Evolutionary conservation across 208 protist genomes (phyloP).

Genomic region (Leishmania tropica): DNA sequence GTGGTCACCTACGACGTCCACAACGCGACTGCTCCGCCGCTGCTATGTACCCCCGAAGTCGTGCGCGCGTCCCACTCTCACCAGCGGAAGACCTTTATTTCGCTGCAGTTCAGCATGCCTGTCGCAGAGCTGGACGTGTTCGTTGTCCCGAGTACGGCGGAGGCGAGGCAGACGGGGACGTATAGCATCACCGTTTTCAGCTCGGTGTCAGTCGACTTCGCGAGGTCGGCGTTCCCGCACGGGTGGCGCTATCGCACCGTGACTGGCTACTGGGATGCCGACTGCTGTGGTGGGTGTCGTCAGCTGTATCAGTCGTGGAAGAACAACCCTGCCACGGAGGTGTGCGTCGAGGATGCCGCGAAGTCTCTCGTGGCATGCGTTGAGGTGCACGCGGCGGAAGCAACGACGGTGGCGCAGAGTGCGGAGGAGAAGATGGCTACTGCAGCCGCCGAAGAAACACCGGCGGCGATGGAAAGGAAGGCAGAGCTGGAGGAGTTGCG

Average conservation of each 20-base stretch:
- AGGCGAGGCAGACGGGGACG: constrained; percentile 43
- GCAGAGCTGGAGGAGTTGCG: constrained; percentile 49
- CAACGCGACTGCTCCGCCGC: constrained; percentile 37
- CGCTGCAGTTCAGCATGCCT: constrained; percentile 43
- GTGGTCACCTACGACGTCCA: constrained; percentile 49
- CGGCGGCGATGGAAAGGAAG: constrained; percentile 16
- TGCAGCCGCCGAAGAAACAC: not conserved
- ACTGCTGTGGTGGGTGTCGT: constrained; percentile 72
- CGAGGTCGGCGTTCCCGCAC: constrained; percentile 62
- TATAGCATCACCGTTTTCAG: constrained; percentile 81
- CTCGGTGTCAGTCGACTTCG: constrained; percentile 45
- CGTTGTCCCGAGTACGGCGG: constrained; percentile 68
- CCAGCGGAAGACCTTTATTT: constrained; percentile 41
- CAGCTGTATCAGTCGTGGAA: constrained; percentile 76
- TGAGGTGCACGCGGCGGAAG: constrained; percentile 24
- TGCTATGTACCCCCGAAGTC: constrained; percentile 49
- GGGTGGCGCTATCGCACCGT: constrained; percentile 71
- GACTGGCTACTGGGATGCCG: constrained; percentile 63
- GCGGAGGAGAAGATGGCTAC: not conserved
- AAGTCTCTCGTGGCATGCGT: constrained; percentile 49
- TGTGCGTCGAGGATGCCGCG: constrained; percentile 33
- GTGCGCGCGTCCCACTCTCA: constrained; percentile 41
- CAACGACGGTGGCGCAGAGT: not conserved
- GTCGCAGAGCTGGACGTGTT: constrained; percentile 53
- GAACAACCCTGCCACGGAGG: constrained; percentile 66